Conservation (phyloP, 805 yeast genomes). For the Metschnikowia orientalis region DNA sequence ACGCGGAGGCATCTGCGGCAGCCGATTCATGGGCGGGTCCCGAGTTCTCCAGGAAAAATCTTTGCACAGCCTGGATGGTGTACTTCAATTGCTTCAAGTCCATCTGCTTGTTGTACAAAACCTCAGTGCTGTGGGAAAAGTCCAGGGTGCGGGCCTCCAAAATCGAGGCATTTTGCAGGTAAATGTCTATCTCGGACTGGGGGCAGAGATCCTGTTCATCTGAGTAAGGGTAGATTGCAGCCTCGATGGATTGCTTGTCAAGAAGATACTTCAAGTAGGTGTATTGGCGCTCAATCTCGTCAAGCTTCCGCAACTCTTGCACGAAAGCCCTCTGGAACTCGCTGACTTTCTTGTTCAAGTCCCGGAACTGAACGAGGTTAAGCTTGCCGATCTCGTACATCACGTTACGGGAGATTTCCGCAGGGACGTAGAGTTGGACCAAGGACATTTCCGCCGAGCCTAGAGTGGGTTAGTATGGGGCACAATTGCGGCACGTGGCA, state of each 20-base stretch:
- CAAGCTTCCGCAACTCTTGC: constrained; percentile 76
- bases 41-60: constrained; percentile 31
- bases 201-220: constrained; percentile 26
- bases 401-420: constrained; percentile 83
- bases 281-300: constrained; percentile 82
- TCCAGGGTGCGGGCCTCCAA: constrained; percentile 73
- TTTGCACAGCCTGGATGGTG: constrained; percentile 34
- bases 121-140: constrained; percentile 64
- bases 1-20: constrained; percentile 35
- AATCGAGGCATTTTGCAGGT: constrained; percentile 55
- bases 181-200: constrained; percentile 67
- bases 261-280: constrained; percentile 44
- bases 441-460: constrained; percentile 97
- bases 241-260: constrained; percentile 42
- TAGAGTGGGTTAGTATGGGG: constrained; percentile 20
- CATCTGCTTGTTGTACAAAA: constrained; percentile 58
- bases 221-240: constrained; percentile 32
- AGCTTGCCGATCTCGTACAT: constrained; percentile 83
- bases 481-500: background rate
- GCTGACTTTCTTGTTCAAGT: constrained; percentile 68
- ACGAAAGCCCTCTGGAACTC: constrained; percentile 90
- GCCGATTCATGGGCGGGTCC: constrained; percentile 17
- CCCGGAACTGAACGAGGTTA: constrained; percentile 84
- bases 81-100: constrained; percentile 68
- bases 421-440: constrained; percentile 85